Percentiles rank a stretch among this genome's conserved stretches.
Conservation (phyloP, 2,329 filamentous ascomycete species). For the Trichoderma oligosporum region DNA sequence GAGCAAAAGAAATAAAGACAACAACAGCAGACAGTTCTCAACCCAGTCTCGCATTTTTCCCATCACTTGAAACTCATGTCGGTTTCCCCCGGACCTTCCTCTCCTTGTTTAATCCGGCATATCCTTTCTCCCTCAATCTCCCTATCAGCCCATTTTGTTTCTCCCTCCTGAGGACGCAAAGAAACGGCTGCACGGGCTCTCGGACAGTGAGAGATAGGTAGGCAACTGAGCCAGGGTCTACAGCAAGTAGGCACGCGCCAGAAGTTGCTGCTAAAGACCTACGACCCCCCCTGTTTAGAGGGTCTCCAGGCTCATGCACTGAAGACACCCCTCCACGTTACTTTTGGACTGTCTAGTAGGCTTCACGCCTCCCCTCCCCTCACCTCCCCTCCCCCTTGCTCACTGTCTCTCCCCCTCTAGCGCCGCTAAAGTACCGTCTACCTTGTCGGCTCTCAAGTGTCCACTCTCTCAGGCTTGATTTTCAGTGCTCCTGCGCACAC, state of each 20-base stretch:
- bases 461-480: constrained; percentile 10
- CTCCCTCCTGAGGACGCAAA: background rate
- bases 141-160: constrained; percentile 9
- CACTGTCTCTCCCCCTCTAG: background rate
- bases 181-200: constrained; percentile 10
- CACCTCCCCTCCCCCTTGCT: background rate
- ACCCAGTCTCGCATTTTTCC: background rate
- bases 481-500: constrained; percentile 13
- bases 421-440: constrained; percentile 15
- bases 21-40: background rate
- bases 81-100: constrained; percentile 2
- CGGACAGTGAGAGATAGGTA: background rate
- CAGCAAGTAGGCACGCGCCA: constrained; percentile 2
- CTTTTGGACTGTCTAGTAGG: background rate
- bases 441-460: background rate
- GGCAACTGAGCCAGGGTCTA: background rate
- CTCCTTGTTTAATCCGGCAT: background rate
- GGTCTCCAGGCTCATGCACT: constrained; percentile 4
- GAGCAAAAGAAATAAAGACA: no score
- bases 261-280: background rate
- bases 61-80: background rate
- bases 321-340: background rate
- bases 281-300: background rate
- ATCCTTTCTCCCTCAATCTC: background rate
- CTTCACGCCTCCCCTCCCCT: background rate